Base-by-base conservation (phyloP, 805 yeast species). In the Pichia sporocuriosa region DNA sequence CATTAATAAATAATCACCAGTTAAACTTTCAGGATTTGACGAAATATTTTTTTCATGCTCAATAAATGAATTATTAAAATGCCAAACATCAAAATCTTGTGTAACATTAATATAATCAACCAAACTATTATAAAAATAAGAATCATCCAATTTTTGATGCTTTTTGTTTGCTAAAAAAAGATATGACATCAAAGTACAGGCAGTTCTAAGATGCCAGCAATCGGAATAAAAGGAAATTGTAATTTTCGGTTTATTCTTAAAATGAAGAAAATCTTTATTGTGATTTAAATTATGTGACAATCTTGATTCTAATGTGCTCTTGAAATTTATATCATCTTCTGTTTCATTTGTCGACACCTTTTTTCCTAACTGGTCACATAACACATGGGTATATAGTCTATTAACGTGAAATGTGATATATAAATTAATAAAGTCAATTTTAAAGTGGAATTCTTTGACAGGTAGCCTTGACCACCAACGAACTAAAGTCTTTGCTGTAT, bases 71-170 rank as follows among this genome's bases (percentile, higher is more conserved):
- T 61, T 50, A 46, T 62, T 58, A 51, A 69, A 68, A 47, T 81
- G 84, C 97, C 97, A 90, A 1, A 75, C 68, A 51, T 85, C 94
- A 62, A 83, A 93, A 60, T 90, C 98, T 41, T 77, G 73, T 43
- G 71, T 77, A 26, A 84, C 70, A 52, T 84, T 84, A 20, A 86
- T 78, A 57, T 70, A 84, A 58, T 90, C 97, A 3, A 84, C 81
- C 62, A 88, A 66, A 5, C 83, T 72, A 57, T 90, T 90, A 64
- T 90, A 90, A 53, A 84, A 86, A 0, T 61, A 54, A 7, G 77
- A 70, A 22, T 4, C 67, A 23, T 4, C 67, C 61, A 4, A 68
- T 51, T 35, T 59, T 57, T 28, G 53, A 52, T 37, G 34, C 11
- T 50, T 47, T 33, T 68, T 60, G 48, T 80, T 81, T 1, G 85